A percentile compares a stretch with the other conserved stretches of the same genome.
phyloP scores from a whole-genome alignment of 495 filamentous ascomycete species.

The Neurospora sp. region DNA sequence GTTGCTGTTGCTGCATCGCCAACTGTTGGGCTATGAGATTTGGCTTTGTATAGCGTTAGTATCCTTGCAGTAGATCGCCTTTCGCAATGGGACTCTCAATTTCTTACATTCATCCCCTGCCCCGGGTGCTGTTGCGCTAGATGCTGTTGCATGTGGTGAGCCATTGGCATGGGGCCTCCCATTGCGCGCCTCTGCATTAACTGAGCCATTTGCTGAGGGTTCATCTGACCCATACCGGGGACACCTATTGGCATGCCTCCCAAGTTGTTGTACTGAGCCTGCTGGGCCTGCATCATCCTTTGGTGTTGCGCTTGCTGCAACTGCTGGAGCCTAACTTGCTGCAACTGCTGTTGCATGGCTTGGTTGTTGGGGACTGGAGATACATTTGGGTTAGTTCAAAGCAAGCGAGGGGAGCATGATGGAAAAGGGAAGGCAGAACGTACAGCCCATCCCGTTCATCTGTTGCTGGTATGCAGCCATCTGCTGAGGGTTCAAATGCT shows the following conservation, averaged over 20 bases:
- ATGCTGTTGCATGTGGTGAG: slow-evolving; percentile 37
- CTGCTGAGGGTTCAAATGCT: slow-evolving; percentile 64
- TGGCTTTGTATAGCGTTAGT: background rate
- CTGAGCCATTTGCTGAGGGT: slow-evolving; percentile 15
- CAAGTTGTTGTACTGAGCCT: slow-evolving; percentile 26
- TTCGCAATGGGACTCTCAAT: slow-evolving; percentile 1
- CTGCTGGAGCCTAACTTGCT: slow-evolving; percentile 26
- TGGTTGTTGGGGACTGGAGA: slow-evolving; percentile 42
- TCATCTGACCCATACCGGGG: slow-evolving; percentile 42
- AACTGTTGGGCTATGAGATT: slow-evolving; percentile 19
- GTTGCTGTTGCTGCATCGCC: slow-evolving; percentile 21
- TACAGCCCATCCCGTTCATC: slow-evolving; percentile 16
- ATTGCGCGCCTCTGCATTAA: slow-evolving; percentile 19
- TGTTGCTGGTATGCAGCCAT: slow-evolving; percentile 53
- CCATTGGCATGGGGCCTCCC: slow-evolving; percentile 29
- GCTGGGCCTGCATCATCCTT: slow-evolving; percentile 42
- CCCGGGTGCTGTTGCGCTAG: slow-evolving; percentile 32
- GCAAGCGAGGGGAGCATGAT: background rate
- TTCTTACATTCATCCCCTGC: slow-evolving; percentile 33
- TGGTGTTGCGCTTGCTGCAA: slow-evolving; percentile 36
- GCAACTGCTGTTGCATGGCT: slow-evolving; percentile 40
- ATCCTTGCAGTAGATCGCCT: slow-evolving; percentile 6
- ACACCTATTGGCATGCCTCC: slow-evolving; percentile 50
- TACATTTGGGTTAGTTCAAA: slow-evolving; percentile 4
- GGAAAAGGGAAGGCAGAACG: background rate